Evolutionary conservation across 352 stramenopile species (phyloP).

Genomic region (Hyaloperonospora arabidopsidis): DNA sequence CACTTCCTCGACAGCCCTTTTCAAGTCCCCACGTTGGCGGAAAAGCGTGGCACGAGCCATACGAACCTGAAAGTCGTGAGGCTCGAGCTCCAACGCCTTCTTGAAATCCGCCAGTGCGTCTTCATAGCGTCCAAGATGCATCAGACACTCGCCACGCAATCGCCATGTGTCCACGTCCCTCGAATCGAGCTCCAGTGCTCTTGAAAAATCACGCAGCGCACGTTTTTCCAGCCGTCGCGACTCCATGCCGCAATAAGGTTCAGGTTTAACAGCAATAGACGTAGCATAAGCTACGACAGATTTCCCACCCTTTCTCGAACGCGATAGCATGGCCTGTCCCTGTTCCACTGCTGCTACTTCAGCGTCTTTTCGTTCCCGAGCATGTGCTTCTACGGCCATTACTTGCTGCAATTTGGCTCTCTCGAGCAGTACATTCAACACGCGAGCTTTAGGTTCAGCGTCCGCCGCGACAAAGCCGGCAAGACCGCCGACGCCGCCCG

Average conservation of each 20-base stretch:
- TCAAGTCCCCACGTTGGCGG: conserved; percentile 34
- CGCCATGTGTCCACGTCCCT: conserved; percentile 38
- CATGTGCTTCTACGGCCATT: conserved; percentile 48
- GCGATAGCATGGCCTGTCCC: conserved; percentile 19
- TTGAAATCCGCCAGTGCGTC: conserved; percentile 54
- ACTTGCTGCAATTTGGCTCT: conserved; percentile 45
- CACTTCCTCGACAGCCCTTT: conserved; percentile 43
- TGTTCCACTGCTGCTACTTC: conserved; percentile 42
- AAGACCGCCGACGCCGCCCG: conserved; percentile 25
- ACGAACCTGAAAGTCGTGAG: conserved; percentile 49
- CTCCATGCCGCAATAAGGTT: conserved; percentile 28
- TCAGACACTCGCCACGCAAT: conserved; percentile 39
- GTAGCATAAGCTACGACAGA: conserved; percentile 12
- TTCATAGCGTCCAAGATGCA: conserved; percentile 40
- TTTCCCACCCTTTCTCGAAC: conserved; percentile 2
- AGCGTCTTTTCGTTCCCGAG: conserved; percentile 35
- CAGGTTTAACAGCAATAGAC: conserved; percentile 14
- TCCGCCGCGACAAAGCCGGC: conserved; percentile 22
- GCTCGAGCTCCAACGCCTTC: conserved; percentile 34
- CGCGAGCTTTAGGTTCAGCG: conserved; percentile 17
- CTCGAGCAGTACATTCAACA: conserved; percentile 54
- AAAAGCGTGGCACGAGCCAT: conserved; percentile 51
- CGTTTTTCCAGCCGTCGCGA: conserved; percentile 36
- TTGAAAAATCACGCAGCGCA: conserved; percentile 59
- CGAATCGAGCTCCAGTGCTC: conserved; percentile 39